A percentile compares a stretch with the other conserved stretches of the same genome.
These are phyloP conservation scores for Metschnikowia matae DNA, from an alignment of 805 yeast genomes.

Conservation along the genomic window DNA sequence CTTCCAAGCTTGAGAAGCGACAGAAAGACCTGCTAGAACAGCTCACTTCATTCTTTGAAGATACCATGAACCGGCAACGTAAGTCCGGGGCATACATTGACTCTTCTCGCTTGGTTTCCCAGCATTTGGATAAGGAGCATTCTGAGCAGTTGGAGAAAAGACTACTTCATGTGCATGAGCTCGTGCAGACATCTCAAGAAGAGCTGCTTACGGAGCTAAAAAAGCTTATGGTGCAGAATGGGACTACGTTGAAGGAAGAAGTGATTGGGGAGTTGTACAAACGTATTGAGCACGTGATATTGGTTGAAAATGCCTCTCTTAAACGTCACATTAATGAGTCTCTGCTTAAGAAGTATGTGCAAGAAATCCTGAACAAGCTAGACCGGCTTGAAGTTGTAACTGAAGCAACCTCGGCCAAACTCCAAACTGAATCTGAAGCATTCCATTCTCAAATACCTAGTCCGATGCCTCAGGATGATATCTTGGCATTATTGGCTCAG, in stretches of 20 bases:
- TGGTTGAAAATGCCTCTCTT: neutral
- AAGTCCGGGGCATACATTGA: neutral
- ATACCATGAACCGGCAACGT: neutral
- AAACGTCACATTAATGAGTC: neutral
- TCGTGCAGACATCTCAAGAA: neutral
- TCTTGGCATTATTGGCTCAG: neutral
- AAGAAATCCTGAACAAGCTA: neutral
- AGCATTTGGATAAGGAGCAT: constrained; percentile 1
- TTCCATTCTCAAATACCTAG: no score
- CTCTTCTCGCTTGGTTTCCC: neutral
- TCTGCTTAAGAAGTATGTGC: neutral
- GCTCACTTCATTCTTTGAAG: neutral
- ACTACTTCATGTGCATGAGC: neutral
- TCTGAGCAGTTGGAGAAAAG: neutral
- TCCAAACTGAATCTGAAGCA: neutral
- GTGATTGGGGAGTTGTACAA: neutral
- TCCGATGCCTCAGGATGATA: neutral
- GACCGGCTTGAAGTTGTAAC: neutral
- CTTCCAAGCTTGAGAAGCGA: neutral
- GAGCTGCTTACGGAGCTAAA: neutral
- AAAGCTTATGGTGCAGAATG: neutral
- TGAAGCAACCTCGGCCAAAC: neutral
- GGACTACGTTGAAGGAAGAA: neutral
- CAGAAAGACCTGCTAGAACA: neutral
- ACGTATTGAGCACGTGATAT: neutral